Base-by-base conservation (phyloP, 345 rosid genomes). In the Zanthoxylum bungeanum region DNA sequence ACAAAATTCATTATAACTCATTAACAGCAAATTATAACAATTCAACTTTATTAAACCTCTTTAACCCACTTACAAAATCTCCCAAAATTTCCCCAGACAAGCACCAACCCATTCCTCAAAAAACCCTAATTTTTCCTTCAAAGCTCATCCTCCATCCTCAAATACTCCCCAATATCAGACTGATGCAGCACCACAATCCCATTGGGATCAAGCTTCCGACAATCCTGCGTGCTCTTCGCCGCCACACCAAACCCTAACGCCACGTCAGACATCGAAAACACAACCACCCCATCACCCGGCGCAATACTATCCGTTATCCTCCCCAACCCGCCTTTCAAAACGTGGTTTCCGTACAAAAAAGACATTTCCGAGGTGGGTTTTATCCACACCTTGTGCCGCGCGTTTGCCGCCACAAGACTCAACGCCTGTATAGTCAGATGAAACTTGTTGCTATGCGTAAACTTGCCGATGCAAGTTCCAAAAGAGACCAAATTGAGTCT, bases 331-430 rank as follows among this genome's bases (percentile, higher is more conserved):
- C 98, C 97, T 84, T 92, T 94, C 82, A 90, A 72, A 37, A 94
- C 98, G 79, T 86, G 98, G 69, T 92, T 92, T 9, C 98, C 96
- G 39, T 94, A 94, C 77, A 90, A 75, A 79, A 90, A 94, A 73
- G 98, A 90, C 98, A 89, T 92, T 77, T 92, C 97, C n/a, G 93
- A 85, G 0, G 97, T 89, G 72, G 97, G 96, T 79, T 92, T 94
- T 3, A 94, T 85, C 98, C 98, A 92, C 16, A 92, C 98, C 78
- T 94, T 94, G 79, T 90, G 95, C 69, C 86, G 85, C 9, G 97
- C 90, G 68, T 92, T 91, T 9, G 89, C 86, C n/a, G 96, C 96
- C 70, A 90, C 21, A 12, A 89, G 75, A 47, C 75, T 82, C 60
- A 95, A 72, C 5, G 89, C 72, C 69, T 88, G 90, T 40, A 91